Percentiles rank a stretch among this genome's conserved stretches.
Conservation (phyloP, 2,329 filamentous ascomycete genomes). For the Talaromyces islandicus region DNA sequence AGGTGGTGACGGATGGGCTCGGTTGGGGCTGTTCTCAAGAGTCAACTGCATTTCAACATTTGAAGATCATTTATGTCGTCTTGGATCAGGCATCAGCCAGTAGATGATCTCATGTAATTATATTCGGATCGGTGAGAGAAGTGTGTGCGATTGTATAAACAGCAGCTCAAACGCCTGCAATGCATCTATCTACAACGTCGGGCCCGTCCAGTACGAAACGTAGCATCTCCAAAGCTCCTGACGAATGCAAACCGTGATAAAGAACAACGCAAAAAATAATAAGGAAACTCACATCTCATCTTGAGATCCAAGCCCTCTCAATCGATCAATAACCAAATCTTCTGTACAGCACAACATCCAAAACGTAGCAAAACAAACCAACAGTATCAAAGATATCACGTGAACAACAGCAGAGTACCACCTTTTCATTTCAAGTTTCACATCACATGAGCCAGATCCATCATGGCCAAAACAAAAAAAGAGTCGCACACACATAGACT, state of each 20-base stretch:
- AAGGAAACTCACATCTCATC: not conserved
- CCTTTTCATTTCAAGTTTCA: constrained; percentile 9
- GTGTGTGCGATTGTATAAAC: not conserved
- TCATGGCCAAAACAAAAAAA: constrained; percentile 5
- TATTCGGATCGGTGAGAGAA: not conserved
- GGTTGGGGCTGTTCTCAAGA: not conserved
- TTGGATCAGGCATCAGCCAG: not conserved
- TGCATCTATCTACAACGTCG: constrained; percentile 13
- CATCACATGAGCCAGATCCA: constrained; percentile 9
- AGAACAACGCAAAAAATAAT: constrained; percentile 1
- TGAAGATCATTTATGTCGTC: not conserved
- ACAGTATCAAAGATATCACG: constrained; percentile 4
- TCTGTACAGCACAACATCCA: constrained; percentile 5
- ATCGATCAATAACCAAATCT: not conserved
- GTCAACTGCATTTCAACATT: not conserved
- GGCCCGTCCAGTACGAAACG: constrained; percentile 10
- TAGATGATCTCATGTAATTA: not conserved
- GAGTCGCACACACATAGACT: constrained; percentile 2
- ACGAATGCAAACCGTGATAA: constrained; percentile 9
- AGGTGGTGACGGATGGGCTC: no score
- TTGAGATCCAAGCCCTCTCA: not conserved
- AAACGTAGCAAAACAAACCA: not conserved
- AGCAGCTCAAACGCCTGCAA: constrained; percentile 12
- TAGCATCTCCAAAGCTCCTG: constrained; percentile 9
- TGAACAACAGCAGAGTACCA: constrained; percentile 4